These are phyloP conservation scores for Pyrus hybrid DNA, from an alignment of 331 rosid genomes.

Conservation along the genomic window DNA sequence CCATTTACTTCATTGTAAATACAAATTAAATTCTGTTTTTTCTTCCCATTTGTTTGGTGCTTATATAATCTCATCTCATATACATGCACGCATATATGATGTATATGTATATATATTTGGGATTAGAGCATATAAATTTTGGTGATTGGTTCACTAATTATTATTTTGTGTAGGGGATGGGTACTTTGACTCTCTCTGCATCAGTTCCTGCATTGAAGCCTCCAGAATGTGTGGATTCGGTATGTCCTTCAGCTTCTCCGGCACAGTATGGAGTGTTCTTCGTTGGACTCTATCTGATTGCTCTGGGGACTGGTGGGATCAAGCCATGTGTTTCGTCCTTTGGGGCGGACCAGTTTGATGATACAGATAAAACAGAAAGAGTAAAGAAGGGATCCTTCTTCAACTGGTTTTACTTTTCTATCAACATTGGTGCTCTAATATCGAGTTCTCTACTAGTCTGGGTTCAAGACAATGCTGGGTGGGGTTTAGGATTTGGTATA, in stretches of 20 bases:
- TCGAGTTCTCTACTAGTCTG: conserved; percentile 78
- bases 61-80: neutral
- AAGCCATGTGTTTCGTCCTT: conserved; percentile 94
- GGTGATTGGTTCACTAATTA: neutral
- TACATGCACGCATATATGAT: neutral
- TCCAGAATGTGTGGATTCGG: conserved; percentile 46
- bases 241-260: conserved; percentile 75
- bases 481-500: conserved; percentile 97
- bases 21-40: neutral
- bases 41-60: neutral
- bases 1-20: conserved; percentile 64
- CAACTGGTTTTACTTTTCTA: conserved; percentile 94
- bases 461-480: conserved; percentile 91
- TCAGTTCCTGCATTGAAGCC: conserved; percentile 67
- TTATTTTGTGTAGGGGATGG: conserved; percentile 71
- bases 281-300: conserved; percentile 90
- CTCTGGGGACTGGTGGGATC: conserved; percentile 95
- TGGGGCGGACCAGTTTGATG: conserved; percentile 99
- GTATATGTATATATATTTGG: neutral
- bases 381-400: conserved; percentile 90
- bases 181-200: conserved; percentile 91
- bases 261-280: conserved; percentile 78
- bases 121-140: neutral
- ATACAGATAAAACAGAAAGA: conserved; percentile 80
- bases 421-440: conserved; percentile 83